Evolutionary conservation across 2,329 filamentous ascomycete species (phyloP), one percentile per base, ranked within the genome.

Genomic region (Fusarium humuli): DNA sequence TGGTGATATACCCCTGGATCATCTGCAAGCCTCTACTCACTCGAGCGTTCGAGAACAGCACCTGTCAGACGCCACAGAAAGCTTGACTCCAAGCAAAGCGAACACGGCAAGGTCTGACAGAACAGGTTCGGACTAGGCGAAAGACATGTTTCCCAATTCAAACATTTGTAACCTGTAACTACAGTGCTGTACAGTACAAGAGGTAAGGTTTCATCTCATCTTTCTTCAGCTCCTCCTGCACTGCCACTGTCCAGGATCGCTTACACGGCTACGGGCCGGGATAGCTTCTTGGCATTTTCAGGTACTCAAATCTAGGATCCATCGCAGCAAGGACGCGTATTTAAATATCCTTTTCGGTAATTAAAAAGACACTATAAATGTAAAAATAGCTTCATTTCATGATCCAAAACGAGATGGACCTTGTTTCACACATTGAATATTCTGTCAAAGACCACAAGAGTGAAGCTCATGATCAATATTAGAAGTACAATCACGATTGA

Each of bases 201-300:
- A 29, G 27, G 27, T 29, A 29, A 29, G 22, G 49, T 52, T 52
- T 52, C 34, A 29, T 41, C 49, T 52, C 34, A 52, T 52, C 49
- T 32, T 52, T 44, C 41, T 44, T 44, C 41, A 44, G 41, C 41
- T 44, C 22, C 63, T 45, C 29, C 47, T 42, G 66, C 55, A 61
- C 66, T 65, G 65, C 65, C 65, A 65, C 65, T 49, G 30, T 49
- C 65, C 65, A 52, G 65, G 60, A 53, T 69, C 20, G 46, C 50
- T 56, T 65, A 55, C 46, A 55, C 55, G 54, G 66, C 65, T 61
- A 46, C 66, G 66, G 66, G 32, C 66, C 66, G 65, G 56, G 54
- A 66, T 69, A 65, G 65, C 47, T 45, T 60, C 65, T 53, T 64
- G 49, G 65, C 62, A 44, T 60, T 56, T 42, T 42, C 49, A 59